These are phyloP conservation scores for Pyrenophora graminea DNA, from an alignment of 2,329 filamentous ascomycete species.

Conservation along the genomic window DNA sequence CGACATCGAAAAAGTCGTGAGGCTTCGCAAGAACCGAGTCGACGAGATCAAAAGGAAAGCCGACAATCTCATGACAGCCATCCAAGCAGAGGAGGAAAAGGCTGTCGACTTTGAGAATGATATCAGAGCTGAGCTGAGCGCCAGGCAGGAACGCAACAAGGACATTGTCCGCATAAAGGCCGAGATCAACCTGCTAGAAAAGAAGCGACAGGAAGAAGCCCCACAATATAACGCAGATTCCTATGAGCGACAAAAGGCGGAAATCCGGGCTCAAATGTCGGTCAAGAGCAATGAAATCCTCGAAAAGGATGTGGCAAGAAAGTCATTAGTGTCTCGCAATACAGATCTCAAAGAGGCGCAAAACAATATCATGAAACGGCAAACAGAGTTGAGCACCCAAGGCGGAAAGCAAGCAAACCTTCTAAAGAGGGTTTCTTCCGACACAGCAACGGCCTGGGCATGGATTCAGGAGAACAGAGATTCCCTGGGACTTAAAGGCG, in stretches of 20 bases:
- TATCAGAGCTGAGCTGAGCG: conserved; percentile 47
- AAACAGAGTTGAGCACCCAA: conserved; percentile 35
- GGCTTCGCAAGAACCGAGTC: conserved; percentile 59
- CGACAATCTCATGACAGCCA: conserved; percentile 47
- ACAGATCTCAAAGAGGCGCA: conserved; percentile 34
- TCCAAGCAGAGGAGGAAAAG: conserved; percentile 43
- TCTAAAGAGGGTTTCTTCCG: conserved; percentile 63
- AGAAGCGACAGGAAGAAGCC: conserved; percentile 64
- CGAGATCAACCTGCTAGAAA: conserved; percentile 66
- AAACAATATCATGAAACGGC: conserved; percentile 18
- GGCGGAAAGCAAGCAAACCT: conserved; percentile 57
- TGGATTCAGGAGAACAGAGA: conserved; percentile 77
- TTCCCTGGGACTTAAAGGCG: conserved; percentile 65
- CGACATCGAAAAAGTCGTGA: conserved; percentile 61
- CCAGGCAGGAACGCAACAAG: conserved; percentile 47
- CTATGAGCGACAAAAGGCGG: conserved; percentile 73
- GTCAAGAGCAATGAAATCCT: conserved; percentile 53
- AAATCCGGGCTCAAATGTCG: conserved; percentile 55
- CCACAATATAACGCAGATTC: conserved; percentile 69
- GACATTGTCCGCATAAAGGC: conserved; percentile 42
- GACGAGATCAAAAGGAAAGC: conserved; percentile 59
- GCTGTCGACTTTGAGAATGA: conserved; percentile 51
- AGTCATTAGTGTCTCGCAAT: conserved; percentile 22
- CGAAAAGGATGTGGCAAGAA: conserved; percentile 50
- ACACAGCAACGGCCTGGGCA: conserved; percentile 73